These are phyloP conservation scores for Eucalyptus globulus DNA, from an alignment of 345 rosid genomes.

Conservation along the genomic window DNA sequence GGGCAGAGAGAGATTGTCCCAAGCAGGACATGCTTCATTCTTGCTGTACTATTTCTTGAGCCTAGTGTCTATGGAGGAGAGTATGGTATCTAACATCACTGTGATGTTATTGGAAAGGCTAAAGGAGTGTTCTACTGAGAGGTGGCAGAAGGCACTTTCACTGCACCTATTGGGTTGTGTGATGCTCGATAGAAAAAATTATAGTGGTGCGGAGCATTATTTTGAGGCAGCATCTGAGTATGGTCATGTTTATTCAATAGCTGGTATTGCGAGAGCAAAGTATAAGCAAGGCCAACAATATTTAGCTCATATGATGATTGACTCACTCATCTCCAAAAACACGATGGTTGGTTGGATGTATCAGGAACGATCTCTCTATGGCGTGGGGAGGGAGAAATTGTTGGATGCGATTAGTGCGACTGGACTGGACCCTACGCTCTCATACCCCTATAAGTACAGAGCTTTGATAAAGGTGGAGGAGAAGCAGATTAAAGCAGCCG, in stretches of 20 bases:
- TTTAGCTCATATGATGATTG: slow-evolving; percentile 57
- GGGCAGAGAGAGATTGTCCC: slow-evolving; percentile 43
- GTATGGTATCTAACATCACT: slow-evolving; percentile 24
- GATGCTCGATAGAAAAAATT: slow-evolving; percentile 55
- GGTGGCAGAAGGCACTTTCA: slow-evolving; percentile 75
- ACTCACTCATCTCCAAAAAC: slow-evolving; percentile 44
- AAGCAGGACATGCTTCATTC: slow-evolving; percentile 59
- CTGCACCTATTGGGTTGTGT: slow-evolving; percentile 75
- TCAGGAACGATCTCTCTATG: slow-evolving; percentile 78
- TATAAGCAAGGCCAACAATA: slow-evolving; percentile 64
- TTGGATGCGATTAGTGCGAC: slow-evolving; percentile 57
- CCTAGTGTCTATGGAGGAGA: slow-evolving; percentile 69
- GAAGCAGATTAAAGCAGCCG: slow-evolving; percentile 48
- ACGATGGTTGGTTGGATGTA: slow-evolving; percentile 91
- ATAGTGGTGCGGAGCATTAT: slow-evolving; percentile 37
- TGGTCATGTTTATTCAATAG: slow-evolving; percentile 79
- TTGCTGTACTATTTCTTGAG: slow-evolving; percentile 74
- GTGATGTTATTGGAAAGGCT: slow-evolving; percentile 48
- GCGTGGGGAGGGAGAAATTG: slow-evolving; percentile 43
- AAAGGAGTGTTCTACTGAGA: slow-evolving; percentile 46
- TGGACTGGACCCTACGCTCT: slow-evolving; percentile 70
- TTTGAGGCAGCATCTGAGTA: slow-evolving; percentile 60
- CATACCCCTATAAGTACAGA: slow-evolving; percentile 80
- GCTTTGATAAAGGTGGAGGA: slow-evolving; percentile 49
- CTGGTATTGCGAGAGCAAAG: slow-evolving; percentile 73